These are phyloP conservation scores for Cytospora paraplurivora DNA, from an alignment of 2,329 filamentous ascomycete species.

Conservation along the genomic window DNA sequence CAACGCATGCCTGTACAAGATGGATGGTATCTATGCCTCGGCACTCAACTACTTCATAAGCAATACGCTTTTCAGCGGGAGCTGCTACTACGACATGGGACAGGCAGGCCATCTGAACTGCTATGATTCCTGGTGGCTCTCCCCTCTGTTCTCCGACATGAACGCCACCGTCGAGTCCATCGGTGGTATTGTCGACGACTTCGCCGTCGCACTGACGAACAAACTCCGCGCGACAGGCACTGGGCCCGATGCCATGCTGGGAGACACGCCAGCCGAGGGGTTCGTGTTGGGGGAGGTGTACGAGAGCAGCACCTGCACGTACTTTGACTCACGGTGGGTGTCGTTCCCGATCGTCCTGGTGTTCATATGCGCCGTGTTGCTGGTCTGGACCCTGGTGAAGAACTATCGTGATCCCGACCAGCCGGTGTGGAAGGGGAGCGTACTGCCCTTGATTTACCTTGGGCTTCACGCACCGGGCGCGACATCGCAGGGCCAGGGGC, in stretches of 20 bases:
- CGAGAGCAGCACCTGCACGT: slow-evolving; percentile 27
- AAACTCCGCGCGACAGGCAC: slow-evolving; percentile 25
- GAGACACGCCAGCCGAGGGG: neutral
- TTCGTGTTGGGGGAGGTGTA: slow-evolving; percentile 22
- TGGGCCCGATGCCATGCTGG: slow-evolving; percentile 14
- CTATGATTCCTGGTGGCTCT: slow-evolving; percentile 28
- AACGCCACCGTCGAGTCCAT: slow-evolving; percentile 26
- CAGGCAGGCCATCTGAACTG: slow-evolving; percentile 28
- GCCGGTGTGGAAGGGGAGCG: slow-evolving; percentile 28
- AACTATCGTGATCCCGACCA: slow-evolving; percentile 31
- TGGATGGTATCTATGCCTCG: slow-evolving; percentile 25
- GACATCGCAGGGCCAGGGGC: neutral
- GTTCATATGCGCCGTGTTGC: slow-evolving; percentile 23
- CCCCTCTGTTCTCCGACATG: slow-evolving; percentile 25
- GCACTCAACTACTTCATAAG: slow-evolving; percentile 26
- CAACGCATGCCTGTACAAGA: slow-evolving; percentile 32
- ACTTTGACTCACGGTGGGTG: slow-evolving; percentile 28
- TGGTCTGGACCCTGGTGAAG: slow-evolving; percentile 26
- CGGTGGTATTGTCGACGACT: slow-evolving; percentile 20
- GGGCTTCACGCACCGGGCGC: slow-evolving; percentile 19
- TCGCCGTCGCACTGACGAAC: slow-evolving; percentile 26
- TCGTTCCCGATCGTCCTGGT: slow-evolving; percentile 27
- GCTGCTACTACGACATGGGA: slow-evolving; percentile 23
- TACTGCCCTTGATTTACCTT: slow-evolving; percentile 28
- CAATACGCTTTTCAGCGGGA: slow-evolving; percentile 24